Conservation (phyloP, 129 eudicot species). For the Heracleum sosnowskyi region DNA sequence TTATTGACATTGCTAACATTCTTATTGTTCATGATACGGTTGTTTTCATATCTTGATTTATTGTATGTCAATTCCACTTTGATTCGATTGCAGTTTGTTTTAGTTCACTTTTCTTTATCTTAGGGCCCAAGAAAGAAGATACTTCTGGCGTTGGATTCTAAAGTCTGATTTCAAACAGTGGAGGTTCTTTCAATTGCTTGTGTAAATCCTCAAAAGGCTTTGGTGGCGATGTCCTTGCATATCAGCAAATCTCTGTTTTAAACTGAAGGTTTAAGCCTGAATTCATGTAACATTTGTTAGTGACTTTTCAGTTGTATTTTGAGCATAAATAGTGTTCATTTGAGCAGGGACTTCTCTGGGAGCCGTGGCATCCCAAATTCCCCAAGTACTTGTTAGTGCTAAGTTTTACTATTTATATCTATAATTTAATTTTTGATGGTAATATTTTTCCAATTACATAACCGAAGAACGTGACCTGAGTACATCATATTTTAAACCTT, state of each 20-base stretch:
- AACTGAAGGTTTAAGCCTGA: slow-evolving; percentile 15
- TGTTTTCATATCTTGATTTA: background rate
- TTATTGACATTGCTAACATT: background rate
- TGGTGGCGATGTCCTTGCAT: background rate
- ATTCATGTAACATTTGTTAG: slow-evolving; percentile 14
- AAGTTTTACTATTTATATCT: background rate
- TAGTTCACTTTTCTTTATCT: background rate
- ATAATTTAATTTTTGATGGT: background rate
- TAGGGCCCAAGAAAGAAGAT: slow-evolving; percentile 99
- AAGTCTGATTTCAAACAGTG: slow-evolving; percentile 25
- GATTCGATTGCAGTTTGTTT: background rate
- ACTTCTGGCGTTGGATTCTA: slow-evolving; percentile 62
- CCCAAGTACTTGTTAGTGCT: background rate
- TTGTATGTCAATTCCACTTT: background rate
- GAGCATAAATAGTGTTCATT: background rate
- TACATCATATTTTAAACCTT: too few relatives aligned
- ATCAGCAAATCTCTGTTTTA: slow-evolving; percentile 11
- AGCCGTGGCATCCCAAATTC: background rate
- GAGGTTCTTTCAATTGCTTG: slow-evolving; percentile 3
- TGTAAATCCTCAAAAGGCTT: slow-evolving; percentile 6
- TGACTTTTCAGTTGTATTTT: slow-evolving; percentile 22
- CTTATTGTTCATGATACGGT: background rate
- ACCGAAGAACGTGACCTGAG: too few relatives aligned
- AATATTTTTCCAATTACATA: too few relatives aligned
- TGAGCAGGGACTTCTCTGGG: background rate